These are phyloP conservation scores for Colletotrichum tropicale DNA, from an alignment of 2,329 filamentous ascomycete species.

Conservation along the genomic window DNA sequence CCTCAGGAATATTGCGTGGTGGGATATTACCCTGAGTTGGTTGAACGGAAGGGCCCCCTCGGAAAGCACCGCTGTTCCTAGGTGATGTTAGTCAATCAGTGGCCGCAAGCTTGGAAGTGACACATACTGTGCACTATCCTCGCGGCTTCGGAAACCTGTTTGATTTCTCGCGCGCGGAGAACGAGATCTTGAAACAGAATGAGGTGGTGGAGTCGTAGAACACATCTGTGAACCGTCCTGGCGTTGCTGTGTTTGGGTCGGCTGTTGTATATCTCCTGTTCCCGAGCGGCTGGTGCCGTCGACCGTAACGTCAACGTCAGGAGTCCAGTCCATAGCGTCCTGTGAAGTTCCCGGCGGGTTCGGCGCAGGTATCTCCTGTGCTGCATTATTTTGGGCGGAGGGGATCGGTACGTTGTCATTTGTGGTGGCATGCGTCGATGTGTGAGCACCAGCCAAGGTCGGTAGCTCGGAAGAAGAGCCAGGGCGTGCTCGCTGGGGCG, in stretches of 20 bases:
- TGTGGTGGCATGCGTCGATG: not conserved
- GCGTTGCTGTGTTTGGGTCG: not conserved
- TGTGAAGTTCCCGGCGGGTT: not conserved
- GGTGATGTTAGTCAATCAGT: not conserved
- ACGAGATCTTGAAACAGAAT: not conserved
- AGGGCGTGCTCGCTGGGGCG: not conserved
- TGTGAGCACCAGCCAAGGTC: not conserved
- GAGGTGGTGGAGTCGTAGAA: not conserved
- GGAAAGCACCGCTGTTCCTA: not conserved
- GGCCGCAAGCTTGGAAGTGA: not conserved
- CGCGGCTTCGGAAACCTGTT: not conserved
- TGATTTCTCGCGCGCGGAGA: not conserved
- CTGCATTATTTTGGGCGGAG: not conserved
- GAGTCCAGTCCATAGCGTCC: not conserved
- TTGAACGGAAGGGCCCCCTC: not conserved
- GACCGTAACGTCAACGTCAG: not conserved
- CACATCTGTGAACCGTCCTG: not conserved
- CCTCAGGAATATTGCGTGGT: not conserved
- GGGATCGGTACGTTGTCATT: not conserved
- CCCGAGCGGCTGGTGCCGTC: not conserved
- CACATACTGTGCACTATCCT: not conserved
- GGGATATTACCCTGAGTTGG: not conserved
- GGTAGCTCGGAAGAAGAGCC: not conserved
- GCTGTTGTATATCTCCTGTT: not conserved
- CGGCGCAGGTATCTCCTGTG: not conserved